phyloP scores from a whole-genome alignment of 2,329 filamentous ascomycete genomes.

The Zarea fungicola region DNA sequence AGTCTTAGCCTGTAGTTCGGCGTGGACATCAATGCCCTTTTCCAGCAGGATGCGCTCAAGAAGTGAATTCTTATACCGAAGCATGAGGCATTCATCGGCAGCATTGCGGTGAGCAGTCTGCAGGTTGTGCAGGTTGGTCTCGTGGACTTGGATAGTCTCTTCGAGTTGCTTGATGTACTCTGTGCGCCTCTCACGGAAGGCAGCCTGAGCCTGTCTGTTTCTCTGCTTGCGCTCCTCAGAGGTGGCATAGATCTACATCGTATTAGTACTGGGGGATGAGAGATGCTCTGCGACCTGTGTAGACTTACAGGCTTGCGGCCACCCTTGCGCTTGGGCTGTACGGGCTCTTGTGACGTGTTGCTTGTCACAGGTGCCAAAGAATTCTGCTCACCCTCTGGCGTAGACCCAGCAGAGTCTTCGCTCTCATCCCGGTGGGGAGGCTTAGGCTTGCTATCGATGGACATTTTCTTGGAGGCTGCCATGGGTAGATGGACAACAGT shows the following conservation, averaged over 20 bases:
- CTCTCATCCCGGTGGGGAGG: conserved; percentile 44
- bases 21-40: conserved; percentile 97
- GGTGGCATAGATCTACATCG: conserved; percentile 84
- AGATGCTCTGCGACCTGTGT: conserved; percentile 13
- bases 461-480: conserved; percentile 68
- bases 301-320: conserved; percentile 89
- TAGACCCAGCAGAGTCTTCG: conserved; percentile 57
- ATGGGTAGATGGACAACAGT: conserved; percentile 35
- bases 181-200: conserved; percentile 91
- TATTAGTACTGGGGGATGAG: conserved; percentile 63
- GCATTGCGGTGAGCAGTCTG: conserved; percentile 92
- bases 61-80: conserved; percentile 96
- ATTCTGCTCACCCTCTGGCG: conserved; percentile 50
- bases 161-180: conserved; percentile 99
- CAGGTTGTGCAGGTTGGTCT: conserved; percentile 85
- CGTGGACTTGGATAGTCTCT: conserved; percentile 93
- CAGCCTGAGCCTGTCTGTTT: conserved; percentile 94
- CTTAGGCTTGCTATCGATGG: conserved; percentile 55
- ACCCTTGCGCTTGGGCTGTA: conserved; percentile 89
- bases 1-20: conserved; percentile 88
- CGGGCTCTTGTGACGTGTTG: conserved; percentile 43
- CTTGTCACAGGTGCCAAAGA: conserved; percentile 27
- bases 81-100: conserved; percentile 94
- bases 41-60: conserved; percentile 92
- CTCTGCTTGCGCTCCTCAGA: conserved; percentile 98